Conservation (phyloP, 163 green algal genomes). For the Smithsoniella earleae region DNA sequence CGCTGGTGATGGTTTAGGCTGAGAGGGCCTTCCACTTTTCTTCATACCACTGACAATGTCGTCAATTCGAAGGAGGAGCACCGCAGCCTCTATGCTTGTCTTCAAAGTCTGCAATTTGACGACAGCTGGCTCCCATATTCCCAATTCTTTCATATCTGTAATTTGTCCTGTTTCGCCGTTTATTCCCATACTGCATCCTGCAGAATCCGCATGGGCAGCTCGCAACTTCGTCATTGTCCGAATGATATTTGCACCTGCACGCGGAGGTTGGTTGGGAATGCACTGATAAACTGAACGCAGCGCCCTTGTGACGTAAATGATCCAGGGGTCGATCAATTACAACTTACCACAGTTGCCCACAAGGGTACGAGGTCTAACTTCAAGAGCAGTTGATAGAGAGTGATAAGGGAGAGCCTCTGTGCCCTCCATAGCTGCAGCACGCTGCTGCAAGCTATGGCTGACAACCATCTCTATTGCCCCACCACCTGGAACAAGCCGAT, state of each 20-base stretch:
- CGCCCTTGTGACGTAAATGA: too few relatives aligned
- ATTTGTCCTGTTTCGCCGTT: conserved; percentile 82
- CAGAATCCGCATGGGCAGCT: conserved; percentile 63
- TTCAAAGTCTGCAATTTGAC: conserved; percentile 97
- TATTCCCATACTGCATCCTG: conserved; percentile 71
- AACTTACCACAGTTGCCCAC: conserved; percentile 93
- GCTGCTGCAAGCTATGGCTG: conserved; percentile 55
- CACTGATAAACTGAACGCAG: too few relatives aligned
- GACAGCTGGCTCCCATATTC: conserved; percentile 91
- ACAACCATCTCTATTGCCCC: conserved; percentile 96
- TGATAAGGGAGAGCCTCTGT: conserved; percentile 38
- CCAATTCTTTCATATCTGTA: conserved; percentile 86
- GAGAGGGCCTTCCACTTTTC: conserved; percentile 48
- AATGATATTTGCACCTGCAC: conserved; percentile 68
- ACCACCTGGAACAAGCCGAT: conserved; percentile 85
- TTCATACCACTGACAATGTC: conserved; percentile 87
- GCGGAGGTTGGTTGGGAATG: too few relatives aligned
- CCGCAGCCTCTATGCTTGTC: conserved; percentile 82
- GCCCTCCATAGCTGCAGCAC: conserved; percentile 47
- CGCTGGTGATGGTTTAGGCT: conserved; percentile 30
- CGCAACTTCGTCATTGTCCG: conserved; percentile 89
- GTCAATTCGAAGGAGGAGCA: conserved; percentile 95
- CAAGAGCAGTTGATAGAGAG: conserved; percentile 43
- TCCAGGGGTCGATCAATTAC: too few relatives aligned
- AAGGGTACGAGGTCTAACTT: conserved; percentile 95